Conservation (phyloP, 2,329 filamentous ascomycete species). For the Trichoderma aggressivum region DNA sequence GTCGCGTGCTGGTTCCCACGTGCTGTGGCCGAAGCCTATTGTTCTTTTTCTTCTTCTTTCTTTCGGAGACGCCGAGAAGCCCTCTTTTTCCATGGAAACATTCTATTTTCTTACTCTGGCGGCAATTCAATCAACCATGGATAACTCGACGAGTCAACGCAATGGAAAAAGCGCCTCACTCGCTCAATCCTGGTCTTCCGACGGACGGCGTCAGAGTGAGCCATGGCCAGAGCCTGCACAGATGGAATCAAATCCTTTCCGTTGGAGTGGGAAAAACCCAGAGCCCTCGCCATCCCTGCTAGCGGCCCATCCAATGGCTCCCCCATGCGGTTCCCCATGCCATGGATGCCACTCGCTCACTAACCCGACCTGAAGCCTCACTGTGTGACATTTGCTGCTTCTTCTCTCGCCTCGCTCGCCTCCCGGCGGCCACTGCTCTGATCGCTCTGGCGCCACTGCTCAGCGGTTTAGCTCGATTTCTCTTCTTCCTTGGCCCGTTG, state of each 20-base stretch:
- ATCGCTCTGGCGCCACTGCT: not conserved
- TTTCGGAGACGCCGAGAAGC: conserved; percentile 14
- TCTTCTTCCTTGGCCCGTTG: not conserved
- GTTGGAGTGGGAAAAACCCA: not conserved
- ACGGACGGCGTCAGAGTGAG: not conserved
- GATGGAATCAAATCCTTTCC: not conserved
- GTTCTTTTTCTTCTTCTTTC: not conserved
- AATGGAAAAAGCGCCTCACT: not conserved
- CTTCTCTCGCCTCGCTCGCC: not conserved
- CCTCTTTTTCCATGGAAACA: not conserved
- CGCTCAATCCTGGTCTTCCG: not conserved
- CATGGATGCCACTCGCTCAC: not conserved
- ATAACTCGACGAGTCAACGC: not conserved
- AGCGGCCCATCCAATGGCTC: not conserved
- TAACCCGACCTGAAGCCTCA: not conserved
- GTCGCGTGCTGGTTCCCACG: conserved; percentile 13
- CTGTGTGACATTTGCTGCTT: not conserved
- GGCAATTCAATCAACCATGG: not conserved
- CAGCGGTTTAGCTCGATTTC: not conserved
- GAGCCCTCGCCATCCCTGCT: not conserved
- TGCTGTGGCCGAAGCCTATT: not conserved
- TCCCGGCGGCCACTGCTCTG: not conserved
- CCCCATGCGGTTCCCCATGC: not conserved
- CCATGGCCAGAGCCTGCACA: not conserved
- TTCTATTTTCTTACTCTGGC: not conserved